These are phyloP conservation scores for Pinus tabuliformis DNA, from an alignment of 75 land plant species.

Conservation along the genomic window DNA sequence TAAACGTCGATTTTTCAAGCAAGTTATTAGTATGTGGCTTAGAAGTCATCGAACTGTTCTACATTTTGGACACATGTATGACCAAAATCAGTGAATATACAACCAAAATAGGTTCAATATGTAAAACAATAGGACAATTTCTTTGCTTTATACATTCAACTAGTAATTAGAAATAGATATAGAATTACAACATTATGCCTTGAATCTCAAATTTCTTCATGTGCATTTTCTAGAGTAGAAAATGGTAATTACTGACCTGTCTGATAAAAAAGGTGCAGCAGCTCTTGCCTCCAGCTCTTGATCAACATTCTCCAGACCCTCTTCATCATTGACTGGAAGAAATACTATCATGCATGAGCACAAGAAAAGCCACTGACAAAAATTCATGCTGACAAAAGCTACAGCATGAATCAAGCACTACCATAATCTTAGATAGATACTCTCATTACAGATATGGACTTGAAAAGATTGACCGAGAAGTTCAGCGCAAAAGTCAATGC, in stretches of 20 bases:
- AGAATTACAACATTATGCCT: too few relatives aligned
- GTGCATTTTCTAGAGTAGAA: too few relatives aligned
- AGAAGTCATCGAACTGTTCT: too few relatives aligned
- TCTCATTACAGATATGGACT: conserved; percentile 4
- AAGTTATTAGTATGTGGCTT: too few relatives aligned
- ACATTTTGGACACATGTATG: too few relatives aligned
- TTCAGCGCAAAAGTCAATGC: conserved; percentile 15
- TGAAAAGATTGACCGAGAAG: conserved; percentile 12
- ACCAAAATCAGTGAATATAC: too few relatives aligned
- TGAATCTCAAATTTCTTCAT: too few relatives aligned
- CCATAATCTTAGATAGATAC: conserved; percentile 5
- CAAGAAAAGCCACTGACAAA: conserved; percentile 5
- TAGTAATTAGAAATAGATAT: too few relatives aligned
- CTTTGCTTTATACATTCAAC: too few relatives aligned
- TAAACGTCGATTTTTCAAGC: too few relatives aligned
- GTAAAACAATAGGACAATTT: too few relatives aligned
- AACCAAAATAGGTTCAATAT: too few relatives aligned
- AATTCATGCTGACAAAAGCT: conserved; percentile 5
- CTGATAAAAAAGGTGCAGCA: conserved; percentile 45
- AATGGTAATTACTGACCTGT: conserved; percentile 40
- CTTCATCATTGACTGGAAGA: conserved; percentile 86
- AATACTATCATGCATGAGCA: conserved; percentile 14
- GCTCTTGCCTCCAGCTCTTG: conserved; percentile 84
- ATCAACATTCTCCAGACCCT: conserved; percentile 83
- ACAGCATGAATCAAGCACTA: conserved; percentile 9